phyloP scores from a whole-genome alignment of 2,329 filamentous ascomycete species.

The Colletotrichum australisinense region DNA sequence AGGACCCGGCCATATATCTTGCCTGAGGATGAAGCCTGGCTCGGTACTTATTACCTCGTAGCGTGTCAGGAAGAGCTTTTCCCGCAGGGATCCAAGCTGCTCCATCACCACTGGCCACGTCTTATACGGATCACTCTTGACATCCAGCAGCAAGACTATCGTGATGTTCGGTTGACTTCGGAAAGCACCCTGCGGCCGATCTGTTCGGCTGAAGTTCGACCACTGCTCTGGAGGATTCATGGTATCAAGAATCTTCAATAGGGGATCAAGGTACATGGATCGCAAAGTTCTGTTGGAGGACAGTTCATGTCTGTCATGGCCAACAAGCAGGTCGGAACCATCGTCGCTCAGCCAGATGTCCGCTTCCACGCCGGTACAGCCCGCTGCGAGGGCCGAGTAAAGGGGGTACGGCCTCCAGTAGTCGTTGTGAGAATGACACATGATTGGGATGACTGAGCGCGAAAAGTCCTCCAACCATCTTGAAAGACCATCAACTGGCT shows the following conservation, averaged over 20 bases:
- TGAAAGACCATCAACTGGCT: not conserved
- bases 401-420: not conserved
- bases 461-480: not conserved
- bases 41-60: conserved; percentile 53
- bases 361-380: conserved; percentile 62
- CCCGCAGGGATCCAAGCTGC: conserved; percentile 68
- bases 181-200: conserved; percentile 64
- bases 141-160: conserved; percentile 73
- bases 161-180: conserved; percentile 61
- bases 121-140: conserved; percentile 68
- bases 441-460: not conserved
- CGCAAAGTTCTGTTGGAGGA: conserved; percentile 67
- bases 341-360: conserved; percentile 72
- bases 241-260: conserved; percentile 68
- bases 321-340: conserved; percentile 64
- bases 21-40: conserved; percentile 28
- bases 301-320: conserved; percentile 68
- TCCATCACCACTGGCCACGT: conserved; percentile 56
- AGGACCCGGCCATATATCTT: conserved; percentile 50
- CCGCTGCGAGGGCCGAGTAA: not conserved
- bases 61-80: conserved; percentile 65
- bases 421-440: conserved; percentile 13
- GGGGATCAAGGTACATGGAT: conserved; percentile 71
- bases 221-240: conserved; percentile 55
- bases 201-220: conserved; percentile 47